A percentile compares a stretch with the other conserved stretches of the same genome.
These are phyloP conservation scores for Tricharina praecox DNA, from an alignment of 495 filamentous ascomycete genomes.

Conservation along the genomic window DNA sequence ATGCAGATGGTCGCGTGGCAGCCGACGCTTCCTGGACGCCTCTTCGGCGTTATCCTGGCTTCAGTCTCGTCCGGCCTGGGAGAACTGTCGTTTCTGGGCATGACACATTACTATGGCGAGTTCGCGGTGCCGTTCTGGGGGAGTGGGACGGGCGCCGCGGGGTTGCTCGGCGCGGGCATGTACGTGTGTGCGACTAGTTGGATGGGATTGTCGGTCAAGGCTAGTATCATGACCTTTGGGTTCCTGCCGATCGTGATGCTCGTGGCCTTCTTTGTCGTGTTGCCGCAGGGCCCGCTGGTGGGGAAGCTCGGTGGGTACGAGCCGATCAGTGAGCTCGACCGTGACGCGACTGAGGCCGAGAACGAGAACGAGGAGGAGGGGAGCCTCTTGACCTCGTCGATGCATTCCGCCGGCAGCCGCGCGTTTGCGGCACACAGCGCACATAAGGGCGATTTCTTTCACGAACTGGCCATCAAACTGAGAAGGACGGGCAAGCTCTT, in stretches of 20 bases:
- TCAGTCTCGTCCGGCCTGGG: slow-evolving; percentile 70
- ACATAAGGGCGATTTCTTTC: background rate
- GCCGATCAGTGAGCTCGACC: slow-evolving; percentile 30
- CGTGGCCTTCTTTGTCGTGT: slow-evolving; percentile 60
- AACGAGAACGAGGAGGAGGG: background rate
- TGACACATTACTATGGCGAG: slow-evolving; percentile 89
- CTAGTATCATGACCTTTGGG: slow-evolving; percentile 57
- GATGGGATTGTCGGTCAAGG: slow-evolving; percentile 49
- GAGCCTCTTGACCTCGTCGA: background rate
- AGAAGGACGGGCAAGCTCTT: slow-evolving; percentile 39
- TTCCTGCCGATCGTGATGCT: slow-evolving; percentile 70
- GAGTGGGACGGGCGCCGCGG: slow-evolving; percentile 80
- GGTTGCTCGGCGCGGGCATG: slow-evolving; percentile 66
- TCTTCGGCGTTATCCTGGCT: slow-evolving; percentile 69
- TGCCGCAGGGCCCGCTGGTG: slow-evolving; percentile 47
- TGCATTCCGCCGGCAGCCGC: background rate
- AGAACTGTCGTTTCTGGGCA: slow-evolving; percentile 71
- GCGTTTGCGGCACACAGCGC: background rate
- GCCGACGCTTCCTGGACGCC: slow-evolving; percentile 49
- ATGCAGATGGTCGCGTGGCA: slow-evolving; percentile 81
- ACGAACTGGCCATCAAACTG: slow-evolving; percentile 3
- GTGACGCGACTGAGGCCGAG: slow-evolving; percentile 29
- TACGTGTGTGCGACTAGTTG: slow-evolving; percentile 76
- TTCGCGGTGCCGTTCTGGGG: slow-evolving; percentile 85
- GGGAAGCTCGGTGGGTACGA: slow-evolving; percentile 25